Evolutionary conservation across 768 basidiomycete species (phyloP).

Genomic region (Suillus subluteus): DNA sequence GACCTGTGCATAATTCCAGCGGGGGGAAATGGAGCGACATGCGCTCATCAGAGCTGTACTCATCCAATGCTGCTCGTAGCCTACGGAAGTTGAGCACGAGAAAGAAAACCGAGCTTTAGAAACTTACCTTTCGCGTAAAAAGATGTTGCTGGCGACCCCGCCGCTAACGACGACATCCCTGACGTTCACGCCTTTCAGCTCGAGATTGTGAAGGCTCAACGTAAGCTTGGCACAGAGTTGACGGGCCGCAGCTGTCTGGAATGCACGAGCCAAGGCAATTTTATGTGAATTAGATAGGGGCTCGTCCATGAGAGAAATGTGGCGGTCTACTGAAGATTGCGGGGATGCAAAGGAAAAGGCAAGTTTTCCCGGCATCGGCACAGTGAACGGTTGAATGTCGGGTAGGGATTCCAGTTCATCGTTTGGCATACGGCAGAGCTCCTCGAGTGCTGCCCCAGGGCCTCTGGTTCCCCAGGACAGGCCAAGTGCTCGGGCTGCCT

Average conservation of each 20-base stretch:
- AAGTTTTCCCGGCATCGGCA: constrained; percentile 55
- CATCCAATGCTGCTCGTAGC: constrained; percentile 33
- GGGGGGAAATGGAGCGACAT: constrained; percentile 76
- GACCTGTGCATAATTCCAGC: constrained; percentile 75
- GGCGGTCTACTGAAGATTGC: constrained; percentile 70
- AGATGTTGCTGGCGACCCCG: constrained; percentile 88
- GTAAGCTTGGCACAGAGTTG: constrained; percentile 79
- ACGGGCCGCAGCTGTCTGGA: constrained; percentile 70
- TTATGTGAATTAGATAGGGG: constrained; percentile 29
- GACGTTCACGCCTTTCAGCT: constrained; percentile 49
- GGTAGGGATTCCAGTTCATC: constrained; percentile 28
- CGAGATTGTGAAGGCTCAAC: constrained; percentile 40
- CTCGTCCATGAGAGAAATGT: constrained; percentile 46
- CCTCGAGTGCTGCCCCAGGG: constrained; percentile 82
- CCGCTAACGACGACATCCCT: constrained; percentile 81
- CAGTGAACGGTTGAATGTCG: constrained; percentile 44
- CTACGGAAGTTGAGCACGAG: constrained; percentile 27
- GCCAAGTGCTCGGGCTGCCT: constrained; percentile 70
- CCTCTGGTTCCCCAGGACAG: constrained; percentile 67
- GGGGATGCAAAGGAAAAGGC: constrained; percentile 82
- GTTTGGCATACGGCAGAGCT: constrained; percentile 50
- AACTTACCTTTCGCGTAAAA: constrained; percentile 64
- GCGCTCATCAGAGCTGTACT: constrained; percentile 31
- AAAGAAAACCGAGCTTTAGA: neutral
- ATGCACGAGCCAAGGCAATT: constrained; percentile 63